Conservation (phyloP, 768 basidiomycete species). For the Mycena metata region DNA sequence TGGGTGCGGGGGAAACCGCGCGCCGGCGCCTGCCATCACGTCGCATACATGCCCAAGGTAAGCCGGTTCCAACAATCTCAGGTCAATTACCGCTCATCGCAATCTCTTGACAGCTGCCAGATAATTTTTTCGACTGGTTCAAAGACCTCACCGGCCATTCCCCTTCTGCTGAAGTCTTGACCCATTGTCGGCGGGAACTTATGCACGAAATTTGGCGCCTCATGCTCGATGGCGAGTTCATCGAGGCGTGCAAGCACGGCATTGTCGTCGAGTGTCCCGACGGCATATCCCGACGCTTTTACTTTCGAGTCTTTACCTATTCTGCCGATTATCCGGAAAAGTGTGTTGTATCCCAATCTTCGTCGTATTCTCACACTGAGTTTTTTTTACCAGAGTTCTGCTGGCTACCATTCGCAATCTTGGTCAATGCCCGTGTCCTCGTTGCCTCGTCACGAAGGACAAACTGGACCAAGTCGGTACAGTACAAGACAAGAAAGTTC, state of each 20-base stretch:
- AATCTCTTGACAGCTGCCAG: conserved; percentile 1
- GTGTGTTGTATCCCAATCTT: conserved; percentile 37
- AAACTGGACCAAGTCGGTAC: conserved; percentile 46
- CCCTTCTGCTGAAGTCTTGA: conserved; percentile 37
- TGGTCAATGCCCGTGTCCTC: conserved; percentile 45
- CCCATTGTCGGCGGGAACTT: conserved; percentile 51
- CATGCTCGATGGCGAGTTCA: conserved; percentile 44
- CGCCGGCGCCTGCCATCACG: conserved; percentile 45
- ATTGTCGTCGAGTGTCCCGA: conserved; percentile 50
- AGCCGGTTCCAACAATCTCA: conserved; percentile 10
- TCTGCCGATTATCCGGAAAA: conserved; percentile 56
- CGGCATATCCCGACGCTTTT: conserved; percentile 47
- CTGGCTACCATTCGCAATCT: conserved; percentile 44
- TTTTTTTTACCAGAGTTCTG: conserved; percentile 35
- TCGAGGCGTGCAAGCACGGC: conserved; percentile 46
- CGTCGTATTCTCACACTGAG: background rate
- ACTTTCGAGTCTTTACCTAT: conserved; percentile 49
- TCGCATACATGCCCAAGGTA: conserved; percentile 58
- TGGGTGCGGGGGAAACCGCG: conserved; percentile 49
- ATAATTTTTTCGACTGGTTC: conserved; percentile 36
- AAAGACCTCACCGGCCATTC: conserved; percentile 23
- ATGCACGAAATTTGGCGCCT: conserved; percentile 50
- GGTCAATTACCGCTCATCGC: background rate
- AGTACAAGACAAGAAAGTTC: conserved; percentile 16
- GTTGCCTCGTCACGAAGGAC: conserved; percentile 40